A percentile compares a stretch with the other conserved stretches of the same genome.
phyloP scores from a whole-genome alignment of 2,329 filamentous ascomycete species.

The Trichophyton equinum region DNA sequence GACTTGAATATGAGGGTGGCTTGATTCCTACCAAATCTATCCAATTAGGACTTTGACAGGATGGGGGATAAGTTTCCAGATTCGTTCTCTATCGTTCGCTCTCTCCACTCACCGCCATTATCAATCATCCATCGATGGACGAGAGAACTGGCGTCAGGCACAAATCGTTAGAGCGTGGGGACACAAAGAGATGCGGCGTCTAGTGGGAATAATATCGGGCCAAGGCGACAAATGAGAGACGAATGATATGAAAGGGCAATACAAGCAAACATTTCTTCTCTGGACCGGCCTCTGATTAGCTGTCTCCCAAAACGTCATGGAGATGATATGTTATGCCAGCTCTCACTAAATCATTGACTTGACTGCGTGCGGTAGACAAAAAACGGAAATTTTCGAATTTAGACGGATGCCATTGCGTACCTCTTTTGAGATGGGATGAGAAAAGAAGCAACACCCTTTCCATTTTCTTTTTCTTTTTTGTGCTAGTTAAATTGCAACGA shows the following conservation, averaged over 20 bases:
- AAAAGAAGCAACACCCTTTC: neutral
- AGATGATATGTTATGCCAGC: neutral
- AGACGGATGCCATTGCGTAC: no score
- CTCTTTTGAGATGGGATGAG: neutral
- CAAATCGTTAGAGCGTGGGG: slow-evolving; percentile 2
- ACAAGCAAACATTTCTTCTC: neutral
- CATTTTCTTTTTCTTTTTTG: neutral
- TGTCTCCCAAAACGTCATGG: neutral
- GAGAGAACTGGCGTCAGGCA: neutral
- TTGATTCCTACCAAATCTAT: neutral
- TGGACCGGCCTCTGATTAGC: neutral
- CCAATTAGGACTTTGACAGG: neutral
- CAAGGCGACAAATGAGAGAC: neutral
- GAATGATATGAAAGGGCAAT: neutral
- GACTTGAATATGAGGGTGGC: neutral
- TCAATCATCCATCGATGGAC: neutral
- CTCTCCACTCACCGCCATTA: neutral
- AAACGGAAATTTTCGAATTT: no score
- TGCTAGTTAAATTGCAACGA: neutral
- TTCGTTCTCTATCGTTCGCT: neutral
- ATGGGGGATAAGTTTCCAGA: neutral
- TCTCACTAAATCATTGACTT: neutral
- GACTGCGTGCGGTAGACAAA: neutral
- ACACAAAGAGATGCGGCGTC: neutral
- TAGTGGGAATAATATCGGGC: neutral